These are phyloP conservation scores for Huiozyma naganishii DNA, from an alignment of 805 yeast species.

Conservation along the genomic window DNA sequence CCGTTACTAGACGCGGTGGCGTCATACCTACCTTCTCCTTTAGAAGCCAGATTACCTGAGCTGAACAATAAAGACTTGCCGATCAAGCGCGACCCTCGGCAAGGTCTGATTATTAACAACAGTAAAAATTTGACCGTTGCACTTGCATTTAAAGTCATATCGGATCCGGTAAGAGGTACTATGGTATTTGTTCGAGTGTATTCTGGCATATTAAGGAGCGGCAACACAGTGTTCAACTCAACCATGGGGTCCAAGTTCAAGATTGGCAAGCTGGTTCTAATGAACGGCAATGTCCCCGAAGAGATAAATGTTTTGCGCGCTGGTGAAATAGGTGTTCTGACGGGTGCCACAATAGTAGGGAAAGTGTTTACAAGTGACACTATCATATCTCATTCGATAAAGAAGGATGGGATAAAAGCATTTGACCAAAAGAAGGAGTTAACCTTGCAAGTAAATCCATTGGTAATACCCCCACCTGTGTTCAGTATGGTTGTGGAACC, in stretches of 20 bases:
- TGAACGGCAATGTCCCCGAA: conserved; percentile 83
- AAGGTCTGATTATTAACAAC: conserved; percentile 43
- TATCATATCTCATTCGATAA: conserved; percentile 48
- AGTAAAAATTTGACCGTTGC: conserved; percentile 60
- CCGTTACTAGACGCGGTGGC: conserved; percentile 80
- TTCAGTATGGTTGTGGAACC: conserved; percentile 83
- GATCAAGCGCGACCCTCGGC: conserved; percentile 29
- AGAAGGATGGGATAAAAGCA: conserved; percentile 38
- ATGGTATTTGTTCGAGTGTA: conserved; percentile 84
- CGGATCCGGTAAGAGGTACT: conserved; percentile 73
- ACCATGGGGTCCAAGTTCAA: conserved; percentile 57
- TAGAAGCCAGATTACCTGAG: conserved; percentile 50
- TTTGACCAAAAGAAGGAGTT: conserved; percentile 31
- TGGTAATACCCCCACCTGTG: conserved; percentile 82
- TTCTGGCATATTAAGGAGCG: conserved; percentile 61
- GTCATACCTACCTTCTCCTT: conserved; percentile 73
- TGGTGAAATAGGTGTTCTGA: conserved; percentile 80
- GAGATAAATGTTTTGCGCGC: conserved; percentile 51
- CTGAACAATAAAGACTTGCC: conserved; percentile 24
- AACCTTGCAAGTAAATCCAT: conserved; percentile 54
- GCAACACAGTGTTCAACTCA: conserved; percentile 54
- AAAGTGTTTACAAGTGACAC: conserved; percentile 88
- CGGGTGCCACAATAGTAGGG: conserved; percentile 33
- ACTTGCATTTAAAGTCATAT: conserved; percentile 82
- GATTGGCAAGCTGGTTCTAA: conserved; percentile 57